Conservation (phyloP, 805 yeast species). For the Spathaspora arborariae region DNA sequence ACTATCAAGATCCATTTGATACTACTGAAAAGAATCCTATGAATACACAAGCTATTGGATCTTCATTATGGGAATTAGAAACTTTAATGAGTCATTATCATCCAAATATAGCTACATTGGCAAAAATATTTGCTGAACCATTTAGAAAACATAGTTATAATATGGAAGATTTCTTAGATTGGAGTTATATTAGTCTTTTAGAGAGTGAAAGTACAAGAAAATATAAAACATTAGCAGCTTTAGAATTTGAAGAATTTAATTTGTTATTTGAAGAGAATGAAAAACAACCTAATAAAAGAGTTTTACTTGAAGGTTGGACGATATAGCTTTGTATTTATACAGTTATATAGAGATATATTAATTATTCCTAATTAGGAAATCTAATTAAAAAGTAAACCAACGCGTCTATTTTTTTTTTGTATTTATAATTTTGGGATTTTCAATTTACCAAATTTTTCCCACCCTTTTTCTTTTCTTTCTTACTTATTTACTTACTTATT, state of each 20-base stretch:
- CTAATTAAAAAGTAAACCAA: constrained; percentile 15
- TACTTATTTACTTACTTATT: background rate
- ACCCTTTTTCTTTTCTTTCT: background rate
- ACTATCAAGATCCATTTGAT: constrained; percentile 63
- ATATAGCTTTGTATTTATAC: constrained; percentile 7
- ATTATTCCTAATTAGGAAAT: constrained; percentile 22
- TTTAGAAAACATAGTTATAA: constrained; percentile 83
- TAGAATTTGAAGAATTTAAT: constrained; percentile 65
- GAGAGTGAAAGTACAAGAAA: constrained; percentile 61
- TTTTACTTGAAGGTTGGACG: constrained; percentile 28
- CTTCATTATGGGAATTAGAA: constrained; percentile 91
- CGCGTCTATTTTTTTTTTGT: constrained; percentile 17
- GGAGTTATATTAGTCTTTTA: constrained; percentile 69
- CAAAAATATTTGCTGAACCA: constrained; percentile 84
- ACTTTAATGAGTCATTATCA: constrained; percentile 82
- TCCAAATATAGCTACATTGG: constrained; percentile 91
- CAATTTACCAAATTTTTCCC: background rate
- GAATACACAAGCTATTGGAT: constrained; percentile 70
- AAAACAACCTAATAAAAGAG: constrained; percentile 10
- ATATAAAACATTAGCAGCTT: constrained; percentile 68
- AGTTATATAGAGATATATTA: background rate
- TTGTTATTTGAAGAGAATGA: constrained; percentile 23
- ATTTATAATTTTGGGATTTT: background rate
- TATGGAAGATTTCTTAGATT: constrained; percentile 91
- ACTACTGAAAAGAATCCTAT: constrained; percentile 68